Percentiles rank a stretch among this genome's conserved stretches.
phyloP scores from a whole-genome alignment of 2,329 filamentous ascomycete species.

The Stagonosporopsis rhizophila region DNA sequence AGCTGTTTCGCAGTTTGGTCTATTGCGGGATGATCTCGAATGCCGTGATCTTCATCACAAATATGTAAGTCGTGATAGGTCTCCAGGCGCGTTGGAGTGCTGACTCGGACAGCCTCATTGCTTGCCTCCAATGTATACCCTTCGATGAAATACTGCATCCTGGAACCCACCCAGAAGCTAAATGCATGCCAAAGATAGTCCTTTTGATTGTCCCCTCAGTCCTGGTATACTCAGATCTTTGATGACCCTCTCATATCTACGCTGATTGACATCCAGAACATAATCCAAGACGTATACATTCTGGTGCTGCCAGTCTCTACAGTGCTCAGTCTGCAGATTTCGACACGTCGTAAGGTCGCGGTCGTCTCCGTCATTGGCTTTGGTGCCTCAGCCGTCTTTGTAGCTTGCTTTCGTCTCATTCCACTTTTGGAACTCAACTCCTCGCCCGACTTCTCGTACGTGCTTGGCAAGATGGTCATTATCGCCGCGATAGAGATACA shows the following conservation, averaged over 20 bases:
- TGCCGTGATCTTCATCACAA: constrained; percentile 32
- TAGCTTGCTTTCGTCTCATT: constrained; percentile 28
- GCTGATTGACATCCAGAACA: constrained; percentile 19
- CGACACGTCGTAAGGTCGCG: constrained; percentile 25
- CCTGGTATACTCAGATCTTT: constrained; percentile 19
- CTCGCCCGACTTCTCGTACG: constrained; percentile 35
- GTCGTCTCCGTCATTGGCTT: constrained; percentile 37
- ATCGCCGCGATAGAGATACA: constrained; percentile 43
- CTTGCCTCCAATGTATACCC: constrained; percentile 42
- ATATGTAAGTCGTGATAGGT: constrained; percentile 23
- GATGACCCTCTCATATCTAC: neutral
- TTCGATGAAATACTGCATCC: constrained; percentile 40
- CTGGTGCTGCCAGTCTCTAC: constrained; percentile 32
- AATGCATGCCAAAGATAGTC: constrained; percentile 35
- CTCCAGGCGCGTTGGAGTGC: neutral
- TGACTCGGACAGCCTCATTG: constrained; percentile 27
- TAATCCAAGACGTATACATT: constrained; percentile 30
- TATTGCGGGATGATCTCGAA: constrained; percentile 37
- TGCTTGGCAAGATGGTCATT: constrained; percentile 44
- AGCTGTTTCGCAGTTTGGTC: constrained; percentile 32
- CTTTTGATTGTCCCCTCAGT: constrained; percentile 39
- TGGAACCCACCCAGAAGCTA: constrained; percentile 29
- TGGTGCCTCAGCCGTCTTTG: constrained; percentile 38
- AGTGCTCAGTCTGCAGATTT: constrained; percentile 29
- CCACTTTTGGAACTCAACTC: constrained; percentile 32